These are phyloP conservation scores for Nissolia schottii DNA, from an alignment of 306 rosid species.

Conservation along the genomic window DNA sequence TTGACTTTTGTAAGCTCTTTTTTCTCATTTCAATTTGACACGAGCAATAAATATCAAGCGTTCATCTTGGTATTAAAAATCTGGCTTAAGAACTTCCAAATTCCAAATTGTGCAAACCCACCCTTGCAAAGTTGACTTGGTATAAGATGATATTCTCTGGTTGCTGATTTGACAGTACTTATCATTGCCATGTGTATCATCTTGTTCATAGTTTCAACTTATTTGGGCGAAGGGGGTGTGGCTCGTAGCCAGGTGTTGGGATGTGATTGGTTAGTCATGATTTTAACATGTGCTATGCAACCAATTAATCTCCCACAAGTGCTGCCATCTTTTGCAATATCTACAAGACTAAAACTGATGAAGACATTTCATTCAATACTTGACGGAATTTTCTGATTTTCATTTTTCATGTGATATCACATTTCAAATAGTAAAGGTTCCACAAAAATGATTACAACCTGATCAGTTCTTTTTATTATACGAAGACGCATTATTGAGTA, in stretches of 20 bases:
- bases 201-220: not conserved
- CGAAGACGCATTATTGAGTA: not conserved
- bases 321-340: conserved; percentile 18
- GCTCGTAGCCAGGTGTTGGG: conserved; percentile 19
- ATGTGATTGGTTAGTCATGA: conserved; percentile 29
- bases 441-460: not conserved
- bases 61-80: conserved; percentile 10
- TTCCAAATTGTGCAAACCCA: too few species aligned
- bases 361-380: not conserved
- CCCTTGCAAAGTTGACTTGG: conserved; percentile 37
- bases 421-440: not conserved
- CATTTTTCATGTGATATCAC: not conserved
- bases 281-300: conserved; percentile 29
- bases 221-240: not conserved
- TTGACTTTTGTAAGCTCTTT: conserved; percentile 16
- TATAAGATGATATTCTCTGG: conserved; percentile 4
- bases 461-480: not conserved
- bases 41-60: conserved; percentile 19
- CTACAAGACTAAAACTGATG: not conserved
- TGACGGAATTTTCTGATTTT: not conserved
- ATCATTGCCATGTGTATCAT: conserved; percentile 31
- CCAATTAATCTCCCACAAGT: not conserved
- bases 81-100: not conserved
- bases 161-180: conserved; percentile 37
- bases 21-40: not conserved